Base-by-base conservation (phyloP, 78 protist species). In the Monocercomonoides exilis region DNA sequence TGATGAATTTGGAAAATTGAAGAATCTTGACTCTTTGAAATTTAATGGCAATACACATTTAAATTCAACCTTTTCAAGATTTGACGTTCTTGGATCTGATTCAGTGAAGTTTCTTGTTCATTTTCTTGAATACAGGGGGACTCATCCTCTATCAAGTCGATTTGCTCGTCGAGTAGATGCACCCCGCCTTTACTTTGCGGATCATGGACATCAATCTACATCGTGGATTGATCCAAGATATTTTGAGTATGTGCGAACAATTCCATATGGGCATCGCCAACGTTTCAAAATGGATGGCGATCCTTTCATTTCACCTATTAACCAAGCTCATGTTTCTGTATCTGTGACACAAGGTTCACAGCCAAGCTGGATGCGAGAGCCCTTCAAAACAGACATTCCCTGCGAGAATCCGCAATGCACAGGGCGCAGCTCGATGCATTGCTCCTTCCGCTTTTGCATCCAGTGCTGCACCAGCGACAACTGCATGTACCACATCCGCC, bases 171-270 rank as follows among this genome's bases (percentile, higher is more conserved):
- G 82, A 29, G 4, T 79, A 4, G 82, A 21, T 6, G 5, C 82
- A 79, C 43, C 4, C 4, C 4, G 11, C 6, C 6, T 6, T 6
- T 79, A 79, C 11, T 79, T 33, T 79, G 82, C 82, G 45, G 82
- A 79, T 41, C 82, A 79, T 21, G 82, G 21, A 29, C 6, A 5
- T 41, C 82, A 79, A 21, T 38, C 43, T 21, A 79, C 82, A 32
- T 33, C 43, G 6, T 79, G 82, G 82, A 79, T 79, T 41, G 82
- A 79, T 41, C 82, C 82, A 4, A 33, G 82, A 4, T 79, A 79
- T 41, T 79, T 79, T 21, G 21, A 33, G 43, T 79, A 38, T 21
- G 82, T 79, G 6, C 82, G 82, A 32, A 79, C 70, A 54, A 11
- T 54, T 21, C 70, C 70, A 54, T 21, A 29, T 11, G 70, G 21